phyloP scores from a whole-genome alignment of 495 filamentous ascomycete species.

The Trichocladium uniseriatum region DNA sequence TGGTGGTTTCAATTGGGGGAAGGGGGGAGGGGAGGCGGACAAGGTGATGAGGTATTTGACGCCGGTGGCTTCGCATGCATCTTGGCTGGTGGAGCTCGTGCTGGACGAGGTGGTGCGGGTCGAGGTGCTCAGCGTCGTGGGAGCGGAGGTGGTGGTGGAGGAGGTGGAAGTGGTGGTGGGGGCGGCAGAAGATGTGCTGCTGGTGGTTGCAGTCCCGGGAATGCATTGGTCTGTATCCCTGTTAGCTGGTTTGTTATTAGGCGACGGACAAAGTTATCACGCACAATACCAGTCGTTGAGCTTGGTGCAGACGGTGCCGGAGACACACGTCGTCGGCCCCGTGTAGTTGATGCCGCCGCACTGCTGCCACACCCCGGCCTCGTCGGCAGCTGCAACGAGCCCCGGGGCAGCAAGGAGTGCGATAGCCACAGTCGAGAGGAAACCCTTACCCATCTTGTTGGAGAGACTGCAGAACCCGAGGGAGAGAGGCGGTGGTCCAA shows the following conservation, averaged over 20 bases:
- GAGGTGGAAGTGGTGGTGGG: background rate
- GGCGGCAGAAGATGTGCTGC: background rate
- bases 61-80: background rate
- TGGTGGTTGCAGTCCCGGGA: slow-evolving; percentile 8
- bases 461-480: background rate
- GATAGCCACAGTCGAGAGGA: background rate
- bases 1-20: too few species aligned
- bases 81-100: background rate
- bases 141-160: background rate
- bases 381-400: background rate
- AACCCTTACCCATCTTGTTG: slow-evolving; percentile 5
- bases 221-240: slow-evolving; percentile 12
- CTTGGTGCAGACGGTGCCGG: slow-evolving; percentile 11
- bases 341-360: slow-evolving; percentile 16
- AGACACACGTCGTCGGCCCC: slow-evolving; percentile 10
- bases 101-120: background rate
- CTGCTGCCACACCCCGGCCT: slow-evolving; percentile 7
- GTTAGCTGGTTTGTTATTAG: background rate
- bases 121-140: background rate
- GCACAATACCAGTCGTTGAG: slow-evolving; percentile 18
- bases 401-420: slow-evolving; percentile 9
- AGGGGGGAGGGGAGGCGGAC: slow-evolving; percentile 7
- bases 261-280: background rate
- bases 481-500: background rate
- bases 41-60: slow-evolving; percentile 29